Evolutionary conservation across 2,329 filamentous ascomycete genomes (phyloP).

Genomic region (Trichoderma sp.): DNA sequence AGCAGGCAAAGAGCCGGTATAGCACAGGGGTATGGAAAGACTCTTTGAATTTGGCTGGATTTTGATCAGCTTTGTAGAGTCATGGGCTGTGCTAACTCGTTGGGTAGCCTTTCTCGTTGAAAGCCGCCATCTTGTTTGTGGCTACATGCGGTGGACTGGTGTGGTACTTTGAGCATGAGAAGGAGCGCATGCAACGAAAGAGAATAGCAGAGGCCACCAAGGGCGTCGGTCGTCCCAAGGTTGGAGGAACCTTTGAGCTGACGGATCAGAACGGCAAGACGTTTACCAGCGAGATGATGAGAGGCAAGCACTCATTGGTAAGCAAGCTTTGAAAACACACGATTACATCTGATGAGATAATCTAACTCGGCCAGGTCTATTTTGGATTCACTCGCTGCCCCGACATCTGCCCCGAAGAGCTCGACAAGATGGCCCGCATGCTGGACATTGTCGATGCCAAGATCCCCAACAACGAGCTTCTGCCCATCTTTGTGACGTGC

Average conservation of each 20-base stretch:
- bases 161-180: conserved; percentile 92
- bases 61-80: not conserved
- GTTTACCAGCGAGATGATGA: conserved; percentile 78
- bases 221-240: conserved; percentile 88
- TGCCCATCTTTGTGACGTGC: conserved; percentile 91
- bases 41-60: not conserved
- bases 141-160: conserved; percentile 74
- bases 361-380: conserved; percentile 66
- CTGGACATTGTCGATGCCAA: conserved; percentile 69
- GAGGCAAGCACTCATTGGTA: conserved; percentile 81
- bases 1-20: conserved; percentile 60
- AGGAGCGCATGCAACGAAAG: conserved; percentile 85
- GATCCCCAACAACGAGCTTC: conserved; percentile 53
- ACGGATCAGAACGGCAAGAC: conserved; percentile 77
- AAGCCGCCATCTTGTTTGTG: conserved; percentile 84
- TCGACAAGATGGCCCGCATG: conserved; percentile 99
- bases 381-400: conserved; percentile 99
- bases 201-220: conserved; percentile 89
- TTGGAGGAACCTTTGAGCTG: conserved; percentile 83
- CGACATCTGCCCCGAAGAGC: conserved; percentile 97
- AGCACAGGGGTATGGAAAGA: conserved; percentile 50
- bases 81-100: not conserved
- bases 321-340: conserved; percentile 32
- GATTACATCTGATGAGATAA: not conserved
- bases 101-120: conserved; percentile 84